phyloP scores from a whole-genome alignment of 345 rosid species.

The Gossypium longicalyx region DNA sequence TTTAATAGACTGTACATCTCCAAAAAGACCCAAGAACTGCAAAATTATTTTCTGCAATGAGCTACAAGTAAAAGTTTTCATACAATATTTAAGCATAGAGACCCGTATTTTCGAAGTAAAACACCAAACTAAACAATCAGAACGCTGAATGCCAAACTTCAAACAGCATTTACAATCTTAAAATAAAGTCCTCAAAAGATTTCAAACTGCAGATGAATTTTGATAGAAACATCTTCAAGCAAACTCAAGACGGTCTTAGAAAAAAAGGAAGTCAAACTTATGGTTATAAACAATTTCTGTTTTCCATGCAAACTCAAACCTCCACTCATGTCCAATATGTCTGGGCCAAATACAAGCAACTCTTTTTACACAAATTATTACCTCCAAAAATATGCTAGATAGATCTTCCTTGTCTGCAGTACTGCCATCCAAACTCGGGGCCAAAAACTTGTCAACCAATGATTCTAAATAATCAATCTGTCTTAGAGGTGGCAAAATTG shows the following conservation, averaged over 20 bases:
- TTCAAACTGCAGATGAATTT: not conserved
- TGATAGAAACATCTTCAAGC: not conserved
- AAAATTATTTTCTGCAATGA: not conserved
- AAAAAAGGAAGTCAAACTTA: not conserved
- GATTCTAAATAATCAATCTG: conserved; percentile 66
- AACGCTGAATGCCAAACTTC: not conserved
- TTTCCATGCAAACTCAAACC: not conserved
- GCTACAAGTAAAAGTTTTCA: not conserved
- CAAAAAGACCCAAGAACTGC: conserved; percentile 79
- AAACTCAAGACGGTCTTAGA: not conserved
- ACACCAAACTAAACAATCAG: not conserved
- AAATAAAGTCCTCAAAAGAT: not conserved
- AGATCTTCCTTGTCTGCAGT: conserved; percentile 77
- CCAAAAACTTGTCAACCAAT: conserved; percentile 64
- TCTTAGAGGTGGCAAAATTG: conserved; percentile 60
- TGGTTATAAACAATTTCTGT: not conserved
- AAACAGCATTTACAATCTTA: not conserved
- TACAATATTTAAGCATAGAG: not conserved
- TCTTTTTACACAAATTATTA: conserved; percentile 18
- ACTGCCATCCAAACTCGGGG: conserved; percentile 51
- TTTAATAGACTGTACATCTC: conserved; percentile 57
- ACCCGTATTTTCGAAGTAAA: not conserved
- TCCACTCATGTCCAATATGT: not conserved
- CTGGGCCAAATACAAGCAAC: not conserved
- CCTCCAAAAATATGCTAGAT: conserved; percentile 82